A percentile compares a stretch with the other conserved stretches of the same genome.
phyloP scores from a whole-genome alignment of 371 early-diverging fungal species.

The Blastocladiella emersonii region DNA sequence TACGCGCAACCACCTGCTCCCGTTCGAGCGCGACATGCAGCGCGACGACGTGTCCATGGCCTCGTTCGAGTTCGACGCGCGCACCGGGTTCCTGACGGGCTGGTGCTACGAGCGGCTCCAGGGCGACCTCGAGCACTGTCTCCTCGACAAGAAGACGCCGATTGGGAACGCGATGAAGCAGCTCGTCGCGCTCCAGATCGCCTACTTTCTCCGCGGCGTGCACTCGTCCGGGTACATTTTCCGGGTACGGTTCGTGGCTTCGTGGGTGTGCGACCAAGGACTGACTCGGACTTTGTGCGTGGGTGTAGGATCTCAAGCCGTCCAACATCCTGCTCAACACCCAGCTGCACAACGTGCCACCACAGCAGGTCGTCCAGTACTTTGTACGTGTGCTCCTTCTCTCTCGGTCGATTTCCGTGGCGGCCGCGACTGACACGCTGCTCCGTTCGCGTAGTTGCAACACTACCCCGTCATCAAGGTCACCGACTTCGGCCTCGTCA shows the following conservation, averaged over 20 bases:
- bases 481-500: constrained; percentile 4
- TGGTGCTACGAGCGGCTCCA: constrained; percentile 5
- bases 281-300: background rate
- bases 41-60: background rate
- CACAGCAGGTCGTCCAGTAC: background rate
- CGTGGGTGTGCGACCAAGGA: background rate
- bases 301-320: constrained; percentile 1
- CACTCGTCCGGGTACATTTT: constrained; percentile 1
- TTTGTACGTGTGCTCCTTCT: background rate
- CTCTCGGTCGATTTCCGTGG: background rate
- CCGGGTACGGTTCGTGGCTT: background rate
- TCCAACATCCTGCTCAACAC: background rate
- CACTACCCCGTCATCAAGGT: constrained; percentile 3
- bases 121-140: background rate
- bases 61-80: background rate
- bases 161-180: background rate
- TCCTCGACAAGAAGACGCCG: background rate
- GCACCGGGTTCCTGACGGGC: background rate
- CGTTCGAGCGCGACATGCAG: background rate
- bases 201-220: constrained; percentile 2
- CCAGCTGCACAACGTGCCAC: background rate
- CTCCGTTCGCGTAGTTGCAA: background rate
- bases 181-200: constrained; percentile 1
- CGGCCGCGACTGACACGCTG: too few relatives aligned
- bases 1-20: background rate